These are phyloP conservation scores for Backusella morwellensis DNA, from an alignment of 192 early-diverging fungal genomes.

Conservation along the genomic window DNA sequence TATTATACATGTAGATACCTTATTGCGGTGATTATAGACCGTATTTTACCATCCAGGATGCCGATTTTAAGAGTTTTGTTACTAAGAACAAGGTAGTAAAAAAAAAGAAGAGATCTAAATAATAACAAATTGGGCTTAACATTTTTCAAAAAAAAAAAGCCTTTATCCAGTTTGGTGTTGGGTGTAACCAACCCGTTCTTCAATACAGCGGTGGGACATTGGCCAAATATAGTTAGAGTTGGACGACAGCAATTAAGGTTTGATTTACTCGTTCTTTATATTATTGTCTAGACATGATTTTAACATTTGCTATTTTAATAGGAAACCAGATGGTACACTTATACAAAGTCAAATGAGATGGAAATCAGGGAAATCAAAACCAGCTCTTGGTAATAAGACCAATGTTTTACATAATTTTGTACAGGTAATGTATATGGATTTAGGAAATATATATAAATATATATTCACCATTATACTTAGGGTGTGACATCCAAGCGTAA, in stretches of 20 bases:
- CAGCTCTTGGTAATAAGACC: conserved; percentile 39
- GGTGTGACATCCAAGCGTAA: conserved; percentile 73
- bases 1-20: conserved; percentile 56
- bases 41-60: conserved; percentile 96
- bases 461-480: conserved; percentile 17
- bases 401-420: conserved; percentile 44
- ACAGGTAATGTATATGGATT: conserved; percentile 31
- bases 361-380: conserved; percentile 14
- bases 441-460: not conserved
- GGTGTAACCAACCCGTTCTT: conserved; percentile 97
- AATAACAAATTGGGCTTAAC: not conserved
- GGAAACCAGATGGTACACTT: conserved; percentile 35
- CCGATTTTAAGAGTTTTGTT: conserved; percentile 79
- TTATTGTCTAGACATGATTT: conserved; percentile 25
- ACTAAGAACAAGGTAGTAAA: conserved; percentile 47
- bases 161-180: conserved; percentile 76
- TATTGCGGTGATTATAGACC: conserved; percentile 97
- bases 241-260: conserved; percentile 41
- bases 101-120: not conserved
- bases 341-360: conserved; percentile 12
- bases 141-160: conserved; percentile 28
- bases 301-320: conserved; percentile 8
- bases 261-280: conserved; percentile 5
- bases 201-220: conserved; percentile 83
- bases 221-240: conserved; percentile 84